Conservation (phyloP, 2,329 filamentous ascomycete genomes). For the Septoria linicola region DNA sequence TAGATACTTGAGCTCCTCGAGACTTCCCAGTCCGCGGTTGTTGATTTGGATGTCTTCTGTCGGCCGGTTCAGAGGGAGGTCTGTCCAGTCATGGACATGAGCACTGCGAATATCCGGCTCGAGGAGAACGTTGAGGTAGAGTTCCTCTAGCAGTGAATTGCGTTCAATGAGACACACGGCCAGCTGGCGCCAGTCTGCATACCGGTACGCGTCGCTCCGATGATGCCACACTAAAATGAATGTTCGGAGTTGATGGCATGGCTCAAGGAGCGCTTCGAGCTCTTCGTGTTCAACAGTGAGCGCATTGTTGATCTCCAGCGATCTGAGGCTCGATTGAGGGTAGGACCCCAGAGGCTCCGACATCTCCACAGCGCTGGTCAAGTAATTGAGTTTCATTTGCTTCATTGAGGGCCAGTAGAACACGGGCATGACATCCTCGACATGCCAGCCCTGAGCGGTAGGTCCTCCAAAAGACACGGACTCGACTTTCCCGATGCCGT, state of each 20-base stretch:
- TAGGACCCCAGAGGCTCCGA: no score
- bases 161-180: background rate
- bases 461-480: no score
- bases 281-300: background rate
- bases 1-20: constrained; percentile 4
- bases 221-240: background rate
- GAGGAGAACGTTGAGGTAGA: constrained; percentile 2
- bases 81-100: background rate
- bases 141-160: constrained; percentile 2
- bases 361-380: no score
- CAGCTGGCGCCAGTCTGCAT: background rate
- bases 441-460: no score
- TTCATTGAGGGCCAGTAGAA: no score
- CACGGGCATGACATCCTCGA: no score
- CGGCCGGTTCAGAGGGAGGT: background rate
- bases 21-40: constrained; percentile 5
- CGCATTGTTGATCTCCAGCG: no score
- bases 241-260: background rate
- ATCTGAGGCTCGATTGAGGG: no score
- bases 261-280: background rate
- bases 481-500: no score
- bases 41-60: background rate
- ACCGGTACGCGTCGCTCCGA: background rate
- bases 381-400: no score
- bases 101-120: background rate